These are phyloP conservation scores for Boletellus ananas DNA, from an alignment of 768 basidiomycete genomes.

Conservation along the genomic window DNA sequence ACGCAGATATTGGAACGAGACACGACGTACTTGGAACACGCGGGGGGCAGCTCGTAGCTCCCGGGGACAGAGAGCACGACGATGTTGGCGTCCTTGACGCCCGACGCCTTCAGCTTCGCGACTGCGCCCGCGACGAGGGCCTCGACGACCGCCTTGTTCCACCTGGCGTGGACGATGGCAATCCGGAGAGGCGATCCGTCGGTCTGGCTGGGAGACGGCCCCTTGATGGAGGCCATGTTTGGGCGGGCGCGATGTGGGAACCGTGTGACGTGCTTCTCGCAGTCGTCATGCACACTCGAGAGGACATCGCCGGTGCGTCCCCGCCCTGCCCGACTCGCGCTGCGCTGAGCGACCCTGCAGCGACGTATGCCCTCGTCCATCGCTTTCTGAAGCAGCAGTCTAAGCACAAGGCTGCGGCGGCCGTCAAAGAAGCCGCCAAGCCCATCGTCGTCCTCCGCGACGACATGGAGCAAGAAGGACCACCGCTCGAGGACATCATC, in stretches of 20 bases:
- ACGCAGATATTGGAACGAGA: neutral
- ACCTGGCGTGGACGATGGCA: slow-evolving; percentile 93
- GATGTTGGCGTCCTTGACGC: slow-evolving; percentile 89
- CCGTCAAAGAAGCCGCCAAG: slow-evolving; percentile 71
- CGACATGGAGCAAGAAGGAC: slow-evolving; percentile 42
- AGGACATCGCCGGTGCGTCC: slow-evolving; percentile 49
- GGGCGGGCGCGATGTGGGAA: slow-evolving; percentile 17
- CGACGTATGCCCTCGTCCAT: slow-evolving; percentile 73
- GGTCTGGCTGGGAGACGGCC: slow-evolving; percentile 56
- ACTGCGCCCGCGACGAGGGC: slow-evolving; percentile 79
- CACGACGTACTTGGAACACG: slow-evolving; percentile 72
- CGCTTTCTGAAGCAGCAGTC: slow-evolving; percentile 64
- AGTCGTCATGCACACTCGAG: slow-evolving; percentile 6
- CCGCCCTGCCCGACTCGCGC: neutral
- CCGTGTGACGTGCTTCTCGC: too few species aligned
- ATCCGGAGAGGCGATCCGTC: slow-evolving; percentile 82
- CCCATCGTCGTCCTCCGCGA: slow-evolving; percentile 59
- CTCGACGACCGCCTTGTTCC: slow-evolving; percentile 89
- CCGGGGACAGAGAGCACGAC: slow-evolving; percentile 90
- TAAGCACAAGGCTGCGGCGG: slow-evolving; percentile 67
- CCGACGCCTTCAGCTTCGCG: slow-evolving; percentile 73
- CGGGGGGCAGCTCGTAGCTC: slow-evolving; percentile 88
- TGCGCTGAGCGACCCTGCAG: slow-evolving; percentile 36
- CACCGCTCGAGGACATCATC: slow-evolving; percentile 63
- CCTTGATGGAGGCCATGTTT: slow-evolving; percentile 60